Base-by-base conservation (phyloP, 2,329 filamentous ascomycete species). In the Periconia sp. region DNA sequence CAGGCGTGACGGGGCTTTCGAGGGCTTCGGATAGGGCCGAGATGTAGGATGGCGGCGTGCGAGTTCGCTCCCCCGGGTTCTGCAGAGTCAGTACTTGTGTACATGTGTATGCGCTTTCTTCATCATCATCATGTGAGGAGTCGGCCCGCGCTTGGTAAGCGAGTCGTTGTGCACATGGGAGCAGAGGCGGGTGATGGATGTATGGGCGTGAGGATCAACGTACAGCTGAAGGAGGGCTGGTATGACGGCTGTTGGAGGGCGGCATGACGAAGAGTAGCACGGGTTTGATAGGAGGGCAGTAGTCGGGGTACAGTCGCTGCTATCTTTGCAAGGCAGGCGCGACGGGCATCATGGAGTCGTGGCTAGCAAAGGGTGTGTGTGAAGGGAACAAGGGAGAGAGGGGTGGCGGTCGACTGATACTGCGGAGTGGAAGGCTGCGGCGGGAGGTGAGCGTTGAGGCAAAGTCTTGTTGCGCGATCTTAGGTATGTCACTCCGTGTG, bases 21-120 rank as follows among this genome's bases (percentile, higher is more conserved):
- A 81, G 71, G 46, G 54, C 54, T 50, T 74, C 70, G 60, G 73
- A 75, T 54, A 79, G 71, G 52, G 77, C 76, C 49, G 77, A 79
- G 41, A 81, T 73, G 60, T 83, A 82, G 37, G 65, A 68, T 44
- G 67, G 64, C 50, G 67, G 62, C 23, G 64, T 65, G 37, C 57
- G 61, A 45, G 71, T 43, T 27, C 57, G 56, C 35, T 48, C 52
- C 20, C 49, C 64, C 45, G 60, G 41, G 53, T 67, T 64, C 68
- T 73, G 52, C 47, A 20, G 41, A 41, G 35, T 54, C 43, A 58
- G 54, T 48, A 59, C 57, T 64, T 69, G 60, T 69, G 65, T 53
- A 52, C 48, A n/a, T 18, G 41, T 19, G 14, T 15, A 45, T 18
- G 27, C 23, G 27, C 17, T 18, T 19, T 7, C 30, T 44, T 23